phyloP scores from a whole-genome alignment of 208 protist genomes.

The Leishmania tropica region DNA sequence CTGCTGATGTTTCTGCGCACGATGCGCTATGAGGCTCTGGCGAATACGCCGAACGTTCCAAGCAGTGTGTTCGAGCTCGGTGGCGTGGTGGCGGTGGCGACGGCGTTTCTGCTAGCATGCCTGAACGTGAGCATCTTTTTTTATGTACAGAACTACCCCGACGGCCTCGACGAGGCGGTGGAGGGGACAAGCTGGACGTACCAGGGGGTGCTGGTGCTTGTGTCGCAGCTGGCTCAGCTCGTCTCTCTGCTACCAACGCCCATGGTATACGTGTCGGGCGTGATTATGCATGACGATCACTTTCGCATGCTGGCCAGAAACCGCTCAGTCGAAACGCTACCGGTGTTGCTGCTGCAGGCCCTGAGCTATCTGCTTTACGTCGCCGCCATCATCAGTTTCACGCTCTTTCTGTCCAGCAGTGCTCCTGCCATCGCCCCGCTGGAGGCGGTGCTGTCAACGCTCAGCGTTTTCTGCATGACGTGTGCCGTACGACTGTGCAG shows the following conservation, averaged over 20 bases:
- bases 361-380: slow-evolving; percentile 61
- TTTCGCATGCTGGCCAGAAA: slow-evolving; percentile 42
- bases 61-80: slow-evolving; percentile 45
- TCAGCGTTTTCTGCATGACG: slow-evolving; percentile 51
- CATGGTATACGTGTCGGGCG: slow-evolving; percentile 43
- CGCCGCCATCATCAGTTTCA: slow-evolving; percentile 36
- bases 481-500: slow-evolving; percentile 48
- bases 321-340: slow-evolving; percentile 23
- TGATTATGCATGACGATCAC: slow-evolving; percentile 46
- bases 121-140: slow-evolving; percentile 31
- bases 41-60: slow-evolving; percentile 7
- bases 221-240: slow-evolving; percentile 38
- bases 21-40: slow-evolving; percentile 27
- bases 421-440: slow-evolving; percentile 20
- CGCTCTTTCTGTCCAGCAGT: slow-evolving; percentile 51
- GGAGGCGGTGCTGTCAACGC: slow-evolving; percentile 28
- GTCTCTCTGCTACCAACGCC: slow-evolving; percentile 47
- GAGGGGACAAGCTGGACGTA: slow-evolving; percentile 40
- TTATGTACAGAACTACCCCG: slow-evolving; percentile 33
- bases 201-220: slow-evolving; percentile 31
- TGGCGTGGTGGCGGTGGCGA: slow-evolving; percentile 33
- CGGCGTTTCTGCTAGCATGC: slow-evolving; percentile 24
- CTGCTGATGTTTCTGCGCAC: slow-evolving; percentile 67
- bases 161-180: slow-evolving; percentile 17
- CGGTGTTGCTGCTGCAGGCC: slow-evolving; percentile 64